A percentile compares a stretch with the other conserved stretches of the same genome.
phyloP scores from a whole-genome alignment of 2,329 filamentous ascomycete species.

The Aspergillus sergii region DNA sequence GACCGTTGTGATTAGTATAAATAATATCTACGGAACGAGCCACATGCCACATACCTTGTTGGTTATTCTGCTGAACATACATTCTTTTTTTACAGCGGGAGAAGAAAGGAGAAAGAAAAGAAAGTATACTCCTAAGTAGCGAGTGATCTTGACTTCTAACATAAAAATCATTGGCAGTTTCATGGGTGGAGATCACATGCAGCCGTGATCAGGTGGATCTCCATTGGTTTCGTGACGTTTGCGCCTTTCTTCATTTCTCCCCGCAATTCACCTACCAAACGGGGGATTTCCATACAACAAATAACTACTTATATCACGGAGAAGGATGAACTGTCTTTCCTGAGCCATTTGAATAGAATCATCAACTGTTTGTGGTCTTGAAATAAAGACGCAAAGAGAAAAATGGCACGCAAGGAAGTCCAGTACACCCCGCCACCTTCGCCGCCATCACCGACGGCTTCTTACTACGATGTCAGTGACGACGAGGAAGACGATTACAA shows the following conservation, averaged over 20 bases:
- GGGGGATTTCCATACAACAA: background rate
- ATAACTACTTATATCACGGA: background rate
- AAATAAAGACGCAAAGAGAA: conserved; percentile 25
- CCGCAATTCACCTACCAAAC: conserved; percentile 3
- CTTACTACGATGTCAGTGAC: conserved; percentile 95
- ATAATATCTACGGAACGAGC: background rate
- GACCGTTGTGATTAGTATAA: background rate
- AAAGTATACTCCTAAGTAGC: background rate
- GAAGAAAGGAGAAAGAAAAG: background rate
- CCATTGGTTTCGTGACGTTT: conserved; percentile 14
- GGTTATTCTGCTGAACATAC: background rate
- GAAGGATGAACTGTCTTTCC: background rate
- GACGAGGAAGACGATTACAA: conserved; percentile 95
- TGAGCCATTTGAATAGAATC: background rate
- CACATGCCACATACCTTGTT: background rate
- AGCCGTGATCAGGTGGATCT: conserved; percentile 13
- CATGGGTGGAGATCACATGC: conserved; percentile 13
- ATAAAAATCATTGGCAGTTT: background rate
- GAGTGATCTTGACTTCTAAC: background rate
- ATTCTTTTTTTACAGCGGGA: background rate
- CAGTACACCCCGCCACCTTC: conserved; percentile 44
- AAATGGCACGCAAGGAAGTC: conserved; percentile 34
- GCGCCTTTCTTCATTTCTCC: conserved; percentile 4
- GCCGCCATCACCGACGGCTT: conserved; percentile 74
- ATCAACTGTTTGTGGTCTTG: conserved; percentile 6